A percentile compares a stretch with the other conserved stretches of the same genome.
Conservation (phyloP, 2,329 filamentous ascomycete species). For the Aspergillus pseudoviridinutans region DNA sequence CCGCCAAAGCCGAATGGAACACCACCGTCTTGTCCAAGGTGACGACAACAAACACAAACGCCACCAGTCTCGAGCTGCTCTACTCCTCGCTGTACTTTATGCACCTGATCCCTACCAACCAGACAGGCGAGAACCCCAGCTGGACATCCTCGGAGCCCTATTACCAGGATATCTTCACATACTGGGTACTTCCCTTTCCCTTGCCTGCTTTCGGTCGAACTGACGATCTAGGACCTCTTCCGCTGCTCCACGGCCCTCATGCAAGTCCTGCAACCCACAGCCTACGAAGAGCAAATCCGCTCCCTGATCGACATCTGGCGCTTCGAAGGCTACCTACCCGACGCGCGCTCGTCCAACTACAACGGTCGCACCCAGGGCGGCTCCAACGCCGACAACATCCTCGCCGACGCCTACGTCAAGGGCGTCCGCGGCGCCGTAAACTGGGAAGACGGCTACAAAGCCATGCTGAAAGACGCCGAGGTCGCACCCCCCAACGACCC, state of each 20-base stretch:
- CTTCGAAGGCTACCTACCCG: constrained; percentile 61
- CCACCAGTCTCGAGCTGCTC: constrained; percentile 55
- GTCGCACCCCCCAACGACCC: constrained; percentile 57
- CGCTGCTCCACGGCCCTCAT: constrained; percentile 62
- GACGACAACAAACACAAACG: constrained; percentile 55
- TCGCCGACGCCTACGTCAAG: constrained; percentile 70
- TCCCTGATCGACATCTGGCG: constrained; percentile 67
- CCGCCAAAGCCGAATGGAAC: constrained; percentile 57
- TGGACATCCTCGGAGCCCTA: constrained; percentile 65
- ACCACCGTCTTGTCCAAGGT: constrained; percentile 60
- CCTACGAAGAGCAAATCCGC: constrained; percentile 63
- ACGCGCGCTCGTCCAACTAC: constrained; percentile 63
- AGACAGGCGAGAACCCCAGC: constrained; percentile 65
- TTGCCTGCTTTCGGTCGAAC: too few species aligned
- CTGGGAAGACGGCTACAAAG: constrained; percentile 60
- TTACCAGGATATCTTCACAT: constrained; percentile 68
- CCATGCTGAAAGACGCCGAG: constrained; percentile 66
- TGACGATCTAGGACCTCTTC: constrained; percentile 50
- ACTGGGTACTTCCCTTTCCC: constrained; percentile 47
- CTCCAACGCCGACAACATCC: constrained; percentile 66
- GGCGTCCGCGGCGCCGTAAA: constrained; percentile 57
- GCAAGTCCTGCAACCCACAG: constrained; percentile 60
- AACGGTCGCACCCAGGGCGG: constrained; percentile 68
- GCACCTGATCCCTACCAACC: constrained; percentile 65
- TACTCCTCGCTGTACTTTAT: constrained; percentile 69